phyloP scores from a whole-genome alignment of 805 yeast species.

The Millerozyma acaciae region DNA sequence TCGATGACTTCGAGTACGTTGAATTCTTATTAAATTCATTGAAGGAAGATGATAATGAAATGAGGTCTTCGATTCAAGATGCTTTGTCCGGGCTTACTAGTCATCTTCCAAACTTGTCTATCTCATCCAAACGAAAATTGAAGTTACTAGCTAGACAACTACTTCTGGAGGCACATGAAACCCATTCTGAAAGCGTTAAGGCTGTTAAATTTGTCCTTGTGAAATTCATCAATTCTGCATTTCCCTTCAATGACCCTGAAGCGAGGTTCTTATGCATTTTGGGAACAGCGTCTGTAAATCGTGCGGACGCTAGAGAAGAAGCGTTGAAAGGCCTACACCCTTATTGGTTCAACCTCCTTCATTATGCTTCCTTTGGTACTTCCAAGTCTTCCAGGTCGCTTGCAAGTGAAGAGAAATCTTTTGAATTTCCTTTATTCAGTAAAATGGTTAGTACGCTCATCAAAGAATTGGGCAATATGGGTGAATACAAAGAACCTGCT shows the following conservation, averaged over 20 bases:
- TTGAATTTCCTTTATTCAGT: slow-evolving; percentile 54
- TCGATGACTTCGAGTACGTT: slow-evolving; percentile 47
- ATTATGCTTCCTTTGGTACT: too few relatives aligned
- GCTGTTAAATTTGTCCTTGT: slow-evolving; percentile 57
- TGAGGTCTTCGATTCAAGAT: slow-evolving; percentile 67
- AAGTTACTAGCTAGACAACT: slow-evolving; percentile 33
- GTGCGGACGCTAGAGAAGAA: slow-evolving; percentile 76
- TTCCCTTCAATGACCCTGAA: slow-evolving; percentile 62
- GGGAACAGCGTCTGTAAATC: slow-evolving; percentile 55
- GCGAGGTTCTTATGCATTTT: slow-evolving; percentile 65
- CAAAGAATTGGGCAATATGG: slow-evolving; percentile 17
- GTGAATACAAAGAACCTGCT: slow-evolving; percentile 18
- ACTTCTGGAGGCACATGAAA: slow-evolving; percentile 20
- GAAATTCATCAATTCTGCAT: slow-evolving; percentile 59
- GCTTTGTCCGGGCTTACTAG: slow-evolving; percentile 58
- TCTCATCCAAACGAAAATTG: slow-evolving; percentile 36
- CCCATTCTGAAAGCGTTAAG: too few relatives aligned
- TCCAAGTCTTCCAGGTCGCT: too few relatives aligned
- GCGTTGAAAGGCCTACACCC: slow-evolving; percentile 80
- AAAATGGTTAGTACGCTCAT: slow-evolving; percentile 28
- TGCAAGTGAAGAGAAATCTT: too few relatives aligned
- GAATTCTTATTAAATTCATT: slow-evolving; percentile 71
- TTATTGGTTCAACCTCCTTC: slow-evolving; percentile 61
- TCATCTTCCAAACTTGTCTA: slow-evolving; percentile 41
- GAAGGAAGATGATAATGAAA: slow-evolving; percentile 56